Conservation (phyloP, 2,329 filamentous ascomycete genomes). For the Meredithiella fracta region DNA sequence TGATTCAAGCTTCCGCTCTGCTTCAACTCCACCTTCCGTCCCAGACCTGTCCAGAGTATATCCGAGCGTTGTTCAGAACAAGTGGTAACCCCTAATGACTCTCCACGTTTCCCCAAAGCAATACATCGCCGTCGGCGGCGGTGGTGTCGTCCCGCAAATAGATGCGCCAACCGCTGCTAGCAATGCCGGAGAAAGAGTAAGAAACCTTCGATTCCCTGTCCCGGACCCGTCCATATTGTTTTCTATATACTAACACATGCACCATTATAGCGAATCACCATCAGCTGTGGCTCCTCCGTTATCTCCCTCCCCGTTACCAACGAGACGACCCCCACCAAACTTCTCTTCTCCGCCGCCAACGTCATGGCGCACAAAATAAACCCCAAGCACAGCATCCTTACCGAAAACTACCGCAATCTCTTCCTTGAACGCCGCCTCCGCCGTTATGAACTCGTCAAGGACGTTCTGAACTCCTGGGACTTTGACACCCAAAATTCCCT, state of each 20-base stretch:
- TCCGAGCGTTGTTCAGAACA: too few species aligned
- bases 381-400: conserved; percentile 48
- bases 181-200: conserved; percentile 61
- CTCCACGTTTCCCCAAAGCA: conserved; percentile 15
- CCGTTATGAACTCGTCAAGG: conserved; percentile 69
- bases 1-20: conserved; percentile 2
- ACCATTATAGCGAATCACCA: conserved; percentile 44
- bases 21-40: background rate
- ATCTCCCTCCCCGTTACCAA: conserved; percentile 56
- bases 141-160: conserved; percentile 33
- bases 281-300: conserved; percentile 54
- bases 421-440: conserved; percentile 71
- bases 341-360: conserved; percentile 51
- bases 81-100: conserved; percentile 15
- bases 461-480: conserved; percentile 89
- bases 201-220: conserved; percentile 19
- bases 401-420: conserved; percentile 60
- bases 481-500: conserved; percentile 61
- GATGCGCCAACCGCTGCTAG: conserved; percentile 69
- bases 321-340: conserved; percentile 57
- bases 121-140: conserved; percentile 30
- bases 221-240: background rate
- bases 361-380: conserved; percentile 48
- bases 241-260: conserved; percentile 5
- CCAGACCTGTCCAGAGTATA: background rate